Base-by-base conservation (phyloP, 75 land plant species). In the Chamaecyparis obtusa region DNA sequence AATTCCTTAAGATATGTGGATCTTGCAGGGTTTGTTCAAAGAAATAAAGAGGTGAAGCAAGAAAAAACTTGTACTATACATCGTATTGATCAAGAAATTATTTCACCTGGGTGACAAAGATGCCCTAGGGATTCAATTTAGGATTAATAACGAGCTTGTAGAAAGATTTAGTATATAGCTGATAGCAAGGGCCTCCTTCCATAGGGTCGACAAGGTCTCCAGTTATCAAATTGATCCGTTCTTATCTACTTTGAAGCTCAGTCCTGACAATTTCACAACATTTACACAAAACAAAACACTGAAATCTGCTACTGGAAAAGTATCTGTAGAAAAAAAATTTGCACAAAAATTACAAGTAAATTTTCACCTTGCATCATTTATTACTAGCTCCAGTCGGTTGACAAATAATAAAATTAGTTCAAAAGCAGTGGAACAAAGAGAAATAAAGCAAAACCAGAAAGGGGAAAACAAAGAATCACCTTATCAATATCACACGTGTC, bases 401-500 rank as follows among this genome's bases (percentile, higher is more conserved):
- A 86, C 17, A 55, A 2, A 85, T 1, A 44, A 41, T 46, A n/a
- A 48, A 48, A 48, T 48, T 48, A 48, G 51, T 9, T 48, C 0
- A 48, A 48, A 48, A 48, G 51, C 51, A 13, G 51, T 9, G 13
- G 13, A 13, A 48, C 6, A 16, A 87, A 81, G 1, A 21, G 19
- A 35, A 41, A 30, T 46, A 41, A 85, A 51, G 15, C 71, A 9
- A 51, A 11, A 51, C 86, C 16, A 35, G 7, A 19, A 88, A 33
- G 32, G 80, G 32, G 49, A 5, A 17, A 85, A 24, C 10, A n/a
- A 21, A 9, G 39, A 9, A 5, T 69, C 49, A 97, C 99, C 98
- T 95, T 81, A 86, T 98, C 99, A 74, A 98, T 98, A 67, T 98
- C 99, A 89, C 99, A 98, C 99, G 96, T 98, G 89, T 96, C 96